Evolutionary conservation across 2,329 filamentous ascomycete species (phyloP), one percentile per base, ranked within the genome.

Genomic region (Meredithiella fracta): DNA sequence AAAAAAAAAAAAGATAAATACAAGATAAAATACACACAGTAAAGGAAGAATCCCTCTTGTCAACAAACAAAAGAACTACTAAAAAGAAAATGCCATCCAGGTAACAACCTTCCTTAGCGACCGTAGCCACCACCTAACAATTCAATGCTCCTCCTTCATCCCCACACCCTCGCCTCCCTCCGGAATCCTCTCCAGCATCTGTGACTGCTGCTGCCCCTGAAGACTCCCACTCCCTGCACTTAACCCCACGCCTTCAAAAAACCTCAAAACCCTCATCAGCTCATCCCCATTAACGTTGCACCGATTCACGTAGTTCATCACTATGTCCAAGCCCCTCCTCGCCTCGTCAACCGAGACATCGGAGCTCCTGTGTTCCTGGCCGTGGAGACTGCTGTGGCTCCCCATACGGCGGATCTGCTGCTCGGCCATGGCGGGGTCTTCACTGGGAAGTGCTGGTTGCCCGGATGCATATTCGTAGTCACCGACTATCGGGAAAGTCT

Each of bases 401-500:
- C 38, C 38, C 47, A 58, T 58, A 11, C 56, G 56, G 8, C 53
- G 54, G 2, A 59, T 42, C 1, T 31, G 14, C 11, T 50, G 37
- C 25, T 31, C 17, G 26, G 42, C 29, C 34, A 42, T 49, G 25
- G 26, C 22, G 22, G 44, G 17, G 53, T 34, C 38, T 40, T 20
- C 20, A 15, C 8, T 9, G 23, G 31, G 50, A 15, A 14, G 17
- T 14, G 50, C 15, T 22, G 4, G 50, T 17, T 20, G 29, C 31
- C 20, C 7, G 67, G 68, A 47, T 66, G 66, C 59, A 77, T 73
- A 78, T 57, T 78, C 82, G 47, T 84, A 72, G 56, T 80, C 80
- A 44, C n/a, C n/a, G n/a, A 87, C 71, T 47, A 83, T 80, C 1
- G 89, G 87, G 60, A 94, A 89, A 0, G 88, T 94, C 67, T 94